These are phyloP conservation scores for Diaporthe batatas DNA, from an alignment of 2,329 filamentous ascomycete species.

Conservation along the genomic window DNA sequence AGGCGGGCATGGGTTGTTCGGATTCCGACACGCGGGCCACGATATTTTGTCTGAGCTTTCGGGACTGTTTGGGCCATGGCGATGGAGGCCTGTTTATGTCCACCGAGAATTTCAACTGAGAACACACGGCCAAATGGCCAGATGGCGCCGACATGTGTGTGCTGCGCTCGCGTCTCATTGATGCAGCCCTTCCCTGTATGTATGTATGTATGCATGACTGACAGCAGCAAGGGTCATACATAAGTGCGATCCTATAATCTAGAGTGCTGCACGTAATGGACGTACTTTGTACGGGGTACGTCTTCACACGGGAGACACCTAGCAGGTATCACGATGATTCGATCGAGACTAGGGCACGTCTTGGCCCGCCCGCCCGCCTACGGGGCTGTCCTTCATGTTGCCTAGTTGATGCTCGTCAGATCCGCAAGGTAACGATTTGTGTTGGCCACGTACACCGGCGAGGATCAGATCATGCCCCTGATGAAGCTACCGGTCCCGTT, in stretches of 20 bases:
- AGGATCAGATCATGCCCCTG: not conserved
- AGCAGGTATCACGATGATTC: not conserved
- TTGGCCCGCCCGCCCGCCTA: not conserved
- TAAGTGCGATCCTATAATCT: conserved; percentile 9
- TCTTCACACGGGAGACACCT: not conserved
- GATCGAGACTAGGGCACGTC: conserved; percentile 17
- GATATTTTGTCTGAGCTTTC: conserved; percentile 14
- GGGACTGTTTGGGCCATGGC: not conserved
- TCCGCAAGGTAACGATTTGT: conserved; percentile 1
- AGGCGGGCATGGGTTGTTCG: not conserved
- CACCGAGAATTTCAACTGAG: conserved; percentile 5
- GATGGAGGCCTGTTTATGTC: not conserved
- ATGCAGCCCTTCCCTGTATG: conserved; percentile 8
- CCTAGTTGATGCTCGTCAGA: conserved; percentile 12
- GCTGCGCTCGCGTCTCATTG: conserved; percentile 18
- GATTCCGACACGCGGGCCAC: conserved; percentile 7
- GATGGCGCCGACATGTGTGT: conserved; percentile 5
- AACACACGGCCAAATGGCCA: not conserved
- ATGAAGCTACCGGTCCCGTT: too few species aligned
- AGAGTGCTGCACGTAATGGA: conserved; percentile 1
- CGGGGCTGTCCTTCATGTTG: not conserved
- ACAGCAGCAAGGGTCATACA: conserved; percentile 24
- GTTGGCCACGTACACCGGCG: conserved; percentile 6
- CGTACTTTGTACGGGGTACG: not conserved
- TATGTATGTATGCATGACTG: conserved; percentile 24